Evolutionary conservation across 768 basidiomycete species (phyloP), one percentile per base, ranked within the genome.

Genomic region (Postia placenta): DNA sequence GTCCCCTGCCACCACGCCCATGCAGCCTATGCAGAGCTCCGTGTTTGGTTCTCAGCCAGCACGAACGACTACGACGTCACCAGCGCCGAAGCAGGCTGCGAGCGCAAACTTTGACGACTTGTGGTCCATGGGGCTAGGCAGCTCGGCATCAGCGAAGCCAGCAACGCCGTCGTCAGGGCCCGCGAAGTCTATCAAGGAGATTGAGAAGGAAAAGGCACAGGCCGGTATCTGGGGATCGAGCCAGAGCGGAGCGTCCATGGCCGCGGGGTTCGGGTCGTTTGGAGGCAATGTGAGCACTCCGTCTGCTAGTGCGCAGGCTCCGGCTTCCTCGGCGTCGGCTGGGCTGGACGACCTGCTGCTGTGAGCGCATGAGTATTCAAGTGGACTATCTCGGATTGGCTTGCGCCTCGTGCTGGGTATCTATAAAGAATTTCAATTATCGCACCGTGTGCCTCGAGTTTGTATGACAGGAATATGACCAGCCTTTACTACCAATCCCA

Each of bases 191-290:
- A 94, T 95, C 60, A 87, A 87, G 66, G 92, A 92, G 60, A 63
- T 96, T 55, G 87, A 91, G 69, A 83, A 80, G 68, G 92, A 95
- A 71, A 92, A 93, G 71, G 77, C 83, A 2, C 78, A 77, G 62
- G 81, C 84, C 19, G 80, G 79, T 9, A 77, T 96, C 27, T 96
- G 93, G 93, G 89, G 86, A 3, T 50, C 60, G 2, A 56, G 56
- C 36, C 57, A 56, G 53, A 35, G 41, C 28, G 58, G 56, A 42
- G 51, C 56, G n/a, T 42, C 49, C 48, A 58, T 60, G 39, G 43
- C 55, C 4, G 59, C 58, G 4, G 60, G 52, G 7, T 64, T 66
- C 27, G 64, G 63, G 2, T 55, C 65, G 11, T 64, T 64, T 26
- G 59, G 52, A 11, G 58, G 59, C 40, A 45, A 41, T 35, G 43